Evolutionary conservation across 2,329 filamentous ascomycete genomes (phyloP), one percentile per base, ranked within the genome.

Genomic region (Coniochaeta sp.): DNA sequence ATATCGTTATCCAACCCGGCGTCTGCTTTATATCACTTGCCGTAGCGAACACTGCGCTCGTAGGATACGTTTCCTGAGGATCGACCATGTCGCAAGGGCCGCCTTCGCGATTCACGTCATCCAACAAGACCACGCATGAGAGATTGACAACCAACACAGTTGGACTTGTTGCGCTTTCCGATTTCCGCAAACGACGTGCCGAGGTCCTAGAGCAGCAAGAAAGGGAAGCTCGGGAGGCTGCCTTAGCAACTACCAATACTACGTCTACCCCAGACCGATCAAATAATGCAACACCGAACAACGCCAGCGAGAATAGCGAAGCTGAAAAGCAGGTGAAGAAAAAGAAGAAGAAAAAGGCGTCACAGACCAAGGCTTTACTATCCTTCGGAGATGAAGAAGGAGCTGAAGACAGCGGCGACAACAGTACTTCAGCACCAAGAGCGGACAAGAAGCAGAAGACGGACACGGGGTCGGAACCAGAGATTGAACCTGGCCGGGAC

Each of bases 101-200:
- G 47, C 64, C 71, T 19, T 81, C 82, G 60, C 86, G 89, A 63
- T 96, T 96, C 74, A 88, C 87, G 1, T 81, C 88, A 47, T 89
- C 93, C 70, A 88, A 87, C 64, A 81, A 88, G 66, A 89, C 89
- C 1, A 89, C 90, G 1, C 86, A 93, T 72, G 88, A 96, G 70
- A 81, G 91, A 16, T 81, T 96, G 55, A 93, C 93, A 62, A 90
- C 86, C 59, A 87, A 91, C 69, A 96, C 91, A 0, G 92, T 97
- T 65, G 95, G 95, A 44, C 87, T 99, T 2, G 93, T 98, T 58
- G 86, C 90, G 61, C 87, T 97, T 50, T 91, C 90, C 65, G 95
- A 98, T 72, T 98, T 96, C 74, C 91, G 93, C 74, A 98, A 99
- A 77, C 88, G 95, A 62, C 91, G 93, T 74, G 93, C 92, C 67